Percentiles rank a stretch among this genome's conserved stretches.
Conservation (phyloP, 2,329 filamentous ascomycete species). For the Davidsoniella virescens region DNA sequence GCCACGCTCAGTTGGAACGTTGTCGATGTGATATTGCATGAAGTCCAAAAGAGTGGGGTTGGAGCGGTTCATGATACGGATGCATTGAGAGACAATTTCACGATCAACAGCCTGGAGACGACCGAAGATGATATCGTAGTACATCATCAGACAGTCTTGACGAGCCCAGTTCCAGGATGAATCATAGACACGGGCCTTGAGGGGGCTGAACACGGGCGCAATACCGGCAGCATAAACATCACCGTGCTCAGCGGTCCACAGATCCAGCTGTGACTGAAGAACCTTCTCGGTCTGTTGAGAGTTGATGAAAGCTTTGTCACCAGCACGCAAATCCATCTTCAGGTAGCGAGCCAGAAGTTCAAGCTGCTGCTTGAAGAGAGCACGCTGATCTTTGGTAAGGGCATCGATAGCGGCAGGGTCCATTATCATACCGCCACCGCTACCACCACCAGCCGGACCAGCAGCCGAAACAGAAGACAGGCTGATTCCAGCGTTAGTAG, state of each 20-base stretch:
- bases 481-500: constrained; percentile 64
- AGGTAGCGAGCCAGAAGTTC: constrained; percentile 90
- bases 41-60: constrained; percentile 92
- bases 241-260: constrained; percentile 91
- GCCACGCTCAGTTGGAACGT: constrained; percentile 89
- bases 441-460: constrained; percentile 53
- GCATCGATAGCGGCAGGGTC: constrained; percentile 94
- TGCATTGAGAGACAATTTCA: constrained; percentile 96
- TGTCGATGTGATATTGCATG: constrained; percentile 99
- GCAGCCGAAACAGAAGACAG: constrained; percentile 61
- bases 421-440: constrained; percentile 93
- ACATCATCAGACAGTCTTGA: constrained; percentile 95
- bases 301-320: constrained; percentile 79
- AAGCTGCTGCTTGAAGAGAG: constrained; percentile 94
- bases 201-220: constrained; percentile 77
- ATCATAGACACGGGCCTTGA: constrained; percentile 93
- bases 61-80: constrained; percentile 97
- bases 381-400: constrained; percentile 88
- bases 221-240: constrained; percentile 93
- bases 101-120: constrained; percentile 83
- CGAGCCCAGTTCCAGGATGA: constrained; percentile 99
- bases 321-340: constrained; percentile 91
- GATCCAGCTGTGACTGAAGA: constrained; percentile 80
- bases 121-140: constrained; percentile 97
- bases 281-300: constrained; percentile 75